These are phyloP conservation scores for Xeromyces bisporus DNA, from an alignment of 495 filamentous ascomycete genomes.

Conservation along the genomic window DNA sequence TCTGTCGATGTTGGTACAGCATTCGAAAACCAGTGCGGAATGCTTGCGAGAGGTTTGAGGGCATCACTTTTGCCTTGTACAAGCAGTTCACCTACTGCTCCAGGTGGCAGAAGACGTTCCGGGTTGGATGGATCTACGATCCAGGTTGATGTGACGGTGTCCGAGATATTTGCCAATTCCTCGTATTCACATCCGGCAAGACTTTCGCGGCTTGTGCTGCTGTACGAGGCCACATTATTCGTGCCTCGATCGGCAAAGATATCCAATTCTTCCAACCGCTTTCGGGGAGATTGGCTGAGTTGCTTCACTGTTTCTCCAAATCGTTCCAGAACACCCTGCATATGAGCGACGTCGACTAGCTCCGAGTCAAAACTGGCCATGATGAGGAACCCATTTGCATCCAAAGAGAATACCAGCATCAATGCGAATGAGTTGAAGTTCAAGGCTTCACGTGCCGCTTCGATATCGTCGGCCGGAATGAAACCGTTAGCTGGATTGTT, in stretches of 20 bases:
- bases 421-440: conserved; percentile 39
- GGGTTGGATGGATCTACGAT: conserved; percentile 16
- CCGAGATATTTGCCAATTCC: background rate
- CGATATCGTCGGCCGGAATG: background rate
- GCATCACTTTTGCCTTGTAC: conserved; percentile 21
- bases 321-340: conserved; percentile 10
- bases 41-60: conserved; percentile 15
- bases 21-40: background rate
- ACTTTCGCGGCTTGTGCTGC: background rate
- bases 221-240: background rate
- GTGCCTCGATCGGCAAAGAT: background rate
- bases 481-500: background rate
- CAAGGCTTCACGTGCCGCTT: conserved; percentile 15
- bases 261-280: background rate
- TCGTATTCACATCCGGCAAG: background rate
- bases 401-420: conserved; percentile 35
- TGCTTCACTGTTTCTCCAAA: conserved; percentile 30
- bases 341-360: conserved; percentile 5
- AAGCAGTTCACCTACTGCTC: conserved; percentile 22
- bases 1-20: background rate
- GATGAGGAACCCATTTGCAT: conserved; percentile 27
- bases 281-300: background rate
- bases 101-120: conserved; percentile 15
- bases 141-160: conserved; percentile 5
- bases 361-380: conserved; percentile 37